Evolutionary conservation across 352 stramenopile genomes (phyloP).

Genomic region (Pythium phragmitis): DNA sequence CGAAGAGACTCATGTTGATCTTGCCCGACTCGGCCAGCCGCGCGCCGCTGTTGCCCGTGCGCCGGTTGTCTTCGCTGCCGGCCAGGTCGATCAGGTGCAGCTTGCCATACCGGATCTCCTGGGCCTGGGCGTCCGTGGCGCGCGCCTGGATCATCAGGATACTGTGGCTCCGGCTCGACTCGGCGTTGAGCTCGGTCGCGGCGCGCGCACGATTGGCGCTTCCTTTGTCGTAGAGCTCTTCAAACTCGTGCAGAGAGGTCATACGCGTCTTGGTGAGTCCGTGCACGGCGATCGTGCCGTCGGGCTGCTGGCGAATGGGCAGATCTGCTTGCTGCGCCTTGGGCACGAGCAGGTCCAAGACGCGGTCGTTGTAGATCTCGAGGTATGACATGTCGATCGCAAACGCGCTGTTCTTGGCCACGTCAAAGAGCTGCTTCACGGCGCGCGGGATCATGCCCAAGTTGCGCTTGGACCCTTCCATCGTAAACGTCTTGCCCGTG

Average conservation of each 20-base stretch:
- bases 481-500: slow-evolving; percentile 67
- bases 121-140: slow-evolving; percentile 8
- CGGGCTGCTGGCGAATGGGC: slow-evolving; percentile 37
- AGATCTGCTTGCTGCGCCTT: slow-evolving; percentile 32
- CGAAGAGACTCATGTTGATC: slow-evolving; percentile 81
- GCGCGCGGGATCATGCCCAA: slow-evolving; percentile 49
- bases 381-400: slow-evolving; percentile 62
- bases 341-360: slow-evolving; percentile 68
- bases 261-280: slow-evolving; percentile 35
- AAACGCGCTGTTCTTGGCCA: slow-evolving; percentile 27
- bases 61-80: slow-evolving; percentile 38
- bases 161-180: slow-evolving; percentile 73
- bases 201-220: slow-evolving; percentile 28
- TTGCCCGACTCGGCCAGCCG: slow-evolving; percentile 35
- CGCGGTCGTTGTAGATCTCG: slow-evolving; percentile 89
- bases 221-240: slow-evolving; percentile 34
- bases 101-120: slow-evolving; percentile 28
- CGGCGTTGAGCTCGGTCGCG: slow-evolving; percentile 64
- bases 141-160: slow-evolving; percentile 71
- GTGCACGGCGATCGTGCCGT: slow-evolving; percentile 35
- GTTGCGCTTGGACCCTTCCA: slow-evolving; percentile 55
- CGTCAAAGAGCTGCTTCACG: slow-evolving; percentile 46
- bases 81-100: slow-evolving; percentile 50
- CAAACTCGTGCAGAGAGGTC: slow-evolving; percentile 30
- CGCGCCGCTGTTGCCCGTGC: slow-evolving; percentile 33